Percentiles rank a stretch among this genome's conserved stretches.
phyloP scores from a whole-genome alignment of 129 eudicot genomes.

The Saposhnikovia divaricata region DNA sequence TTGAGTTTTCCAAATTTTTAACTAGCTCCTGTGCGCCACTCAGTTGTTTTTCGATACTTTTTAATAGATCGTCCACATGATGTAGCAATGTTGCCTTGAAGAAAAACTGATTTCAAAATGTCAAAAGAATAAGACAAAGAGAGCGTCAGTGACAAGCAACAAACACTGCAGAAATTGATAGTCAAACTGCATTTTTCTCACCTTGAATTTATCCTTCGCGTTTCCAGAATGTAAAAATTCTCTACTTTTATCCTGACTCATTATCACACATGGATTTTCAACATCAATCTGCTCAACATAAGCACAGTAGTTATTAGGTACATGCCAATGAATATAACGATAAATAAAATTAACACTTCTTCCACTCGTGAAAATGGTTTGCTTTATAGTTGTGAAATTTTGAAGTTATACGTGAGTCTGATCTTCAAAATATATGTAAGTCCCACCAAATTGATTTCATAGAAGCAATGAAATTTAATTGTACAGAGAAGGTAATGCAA shows the following conservation, averaged over 20 bases:
- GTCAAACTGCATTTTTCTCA: constrained; percentile 13
- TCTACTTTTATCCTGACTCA: constrained; percentile 98
- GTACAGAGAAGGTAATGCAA: neutral
- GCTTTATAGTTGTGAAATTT: neutral
- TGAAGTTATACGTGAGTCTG: neutral
- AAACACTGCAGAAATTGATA: neutral
- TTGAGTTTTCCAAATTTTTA: constrained; percentile 53
- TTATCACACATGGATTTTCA: constrained; percentile 93
- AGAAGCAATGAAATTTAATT: neutral
- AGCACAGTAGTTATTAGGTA: constrained; percentile 10
- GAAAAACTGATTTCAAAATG: constrained; percentile 52
- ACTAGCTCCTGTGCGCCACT: constrained; percentile 55
- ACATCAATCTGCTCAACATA: constrained; percentile 78
- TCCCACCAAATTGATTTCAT: neutral
- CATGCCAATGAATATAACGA: neutral
- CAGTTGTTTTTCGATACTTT: constrained; percentile 49
- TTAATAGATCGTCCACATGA: constrained; percentile 73
- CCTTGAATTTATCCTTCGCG: constrained; percentile 93
- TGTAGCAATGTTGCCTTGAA: constrained; percentile 94
- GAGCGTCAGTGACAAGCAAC: neutral
- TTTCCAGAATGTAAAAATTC: constrained; percentile 97
- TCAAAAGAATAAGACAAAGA: constrained; percentile 2
- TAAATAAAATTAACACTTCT: neutral
- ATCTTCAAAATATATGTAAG: neutral
- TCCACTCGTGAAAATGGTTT: neutral